Base-by-base conservation (phyloP, 2,329 filamentous ascomycete genomes). In the Arachnomyces sp. region DNA sequence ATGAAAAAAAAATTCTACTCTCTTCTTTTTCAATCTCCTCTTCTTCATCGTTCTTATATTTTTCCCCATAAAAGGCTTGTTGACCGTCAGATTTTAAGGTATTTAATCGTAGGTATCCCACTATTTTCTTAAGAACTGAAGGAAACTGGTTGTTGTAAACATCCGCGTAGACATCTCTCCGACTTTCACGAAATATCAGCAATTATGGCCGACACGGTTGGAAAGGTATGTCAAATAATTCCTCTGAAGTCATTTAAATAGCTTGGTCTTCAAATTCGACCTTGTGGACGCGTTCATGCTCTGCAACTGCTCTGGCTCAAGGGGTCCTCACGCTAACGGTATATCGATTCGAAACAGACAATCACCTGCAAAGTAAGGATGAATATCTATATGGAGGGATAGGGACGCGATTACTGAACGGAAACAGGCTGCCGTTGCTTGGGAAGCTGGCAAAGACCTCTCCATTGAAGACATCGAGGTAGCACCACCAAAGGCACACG, bases 381-480 rank as follows among this genome's bases (percentile, higher is more conserved):
- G 9, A 17, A 28, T 9, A n/a, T n/a, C 11, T 17, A n/a, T 30
- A 33, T 34, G 38, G 12, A 20, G 31, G 11, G 12, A 20, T 16
- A 33, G 25, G 34, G 6, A 30, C 31, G 28, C 34, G 16, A 18
- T 41, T 7, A 37, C 37, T 47, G 36, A 49, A 59, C 58, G 44
- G 15, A 29, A 38, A 48, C 52, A 81, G 82, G 92, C 92, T 52
- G 92, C 92, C 58, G 84, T 98, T 49, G 92, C 92, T 64, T 98
- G 92, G 92, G 90, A 89, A 68, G 88, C 92, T 35, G 89, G 84
- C 62, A 85, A 94, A 71, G 82, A 86, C 52, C 77, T 98, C 50
- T 79, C 74, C 56, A 76, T 96, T 53, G 92, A 98, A 70, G 86
- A 94, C 53, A 74, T 98, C 56, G 89, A 96, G 70, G 92, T 98